Evolutionary conservation across 306 rosid genomes (phyloP).

Genomic region (Vigna trinervia): DNA sequence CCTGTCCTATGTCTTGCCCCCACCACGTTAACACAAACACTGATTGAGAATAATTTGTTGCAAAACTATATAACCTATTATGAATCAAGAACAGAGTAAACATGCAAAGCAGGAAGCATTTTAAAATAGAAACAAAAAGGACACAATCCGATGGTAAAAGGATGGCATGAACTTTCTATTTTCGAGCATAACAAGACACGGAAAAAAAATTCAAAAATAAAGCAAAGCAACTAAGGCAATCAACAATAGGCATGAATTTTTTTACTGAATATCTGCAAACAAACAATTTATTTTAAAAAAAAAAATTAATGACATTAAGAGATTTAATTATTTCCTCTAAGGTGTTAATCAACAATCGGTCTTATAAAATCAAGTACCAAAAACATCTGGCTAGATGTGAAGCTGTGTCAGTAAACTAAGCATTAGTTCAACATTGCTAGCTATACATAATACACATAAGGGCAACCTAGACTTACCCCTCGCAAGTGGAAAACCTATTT

Average conservation of each 20-base stretch:
- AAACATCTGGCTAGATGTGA: slow-evolving; percentile 16
- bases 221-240: neutral
- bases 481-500: neutral
- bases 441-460: neutral
- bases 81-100: neutral
- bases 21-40: neutral
- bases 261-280: neutral
- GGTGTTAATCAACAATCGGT: slow-evolving; percentile 3
- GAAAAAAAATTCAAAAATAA: slow-evolving; percentile 1
- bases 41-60: neutral
- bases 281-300: neutral
- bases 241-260: neutral
- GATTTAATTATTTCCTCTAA: neutral
- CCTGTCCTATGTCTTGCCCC: neutral
- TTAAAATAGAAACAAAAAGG: neutral
- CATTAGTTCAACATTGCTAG: neutral
- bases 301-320: neutral
- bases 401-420: slow-evolving; percentile 23
- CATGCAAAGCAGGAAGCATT: neutral
- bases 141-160: neutral
- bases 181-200: neutral
- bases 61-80: neutral
- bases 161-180: neutral
- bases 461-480: neutral
- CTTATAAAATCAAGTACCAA: neutral